phyloP scores from a whole-genome alignment of 192 early-diverging fungal species.

The Mortierella hygrophila region DNA sequence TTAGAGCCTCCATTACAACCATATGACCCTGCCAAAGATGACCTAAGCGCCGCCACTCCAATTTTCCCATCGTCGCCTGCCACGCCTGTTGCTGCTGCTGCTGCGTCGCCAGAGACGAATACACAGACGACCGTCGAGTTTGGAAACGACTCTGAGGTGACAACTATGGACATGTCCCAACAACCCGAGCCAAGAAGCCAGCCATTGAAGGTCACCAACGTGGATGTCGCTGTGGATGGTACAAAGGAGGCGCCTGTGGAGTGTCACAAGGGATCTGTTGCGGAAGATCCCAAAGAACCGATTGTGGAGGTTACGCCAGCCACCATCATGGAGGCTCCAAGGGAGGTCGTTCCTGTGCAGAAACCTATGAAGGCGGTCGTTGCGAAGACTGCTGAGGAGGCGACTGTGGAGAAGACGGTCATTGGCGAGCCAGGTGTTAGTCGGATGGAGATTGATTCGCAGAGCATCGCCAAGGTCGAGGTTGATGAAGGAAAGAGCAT shows the following conservation, averaged over 20 bases:
- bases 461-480: not conserved
- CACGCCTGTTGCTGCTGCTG: not conserved
- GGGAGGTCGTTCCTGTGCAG: not conserved
- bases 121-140: not conserved
- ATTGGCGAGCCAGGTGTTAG: not conserved
- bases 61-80: not conserved
- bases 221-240: not conserved
- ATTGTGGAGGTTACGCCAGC: too few relatives aligned
- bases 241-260: not conserved
- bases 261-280: not conserved
- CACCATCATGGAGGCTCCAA: not conserved
- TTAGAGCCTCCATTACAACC: slow-evolving; percentile 5
- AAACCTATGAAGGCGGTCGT: not conserved
- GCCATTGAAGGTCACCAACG: not conserved
- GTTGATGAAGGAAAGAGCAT: not conserved
- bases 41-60: not conserved
- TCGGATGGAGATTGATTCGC: not conserved
- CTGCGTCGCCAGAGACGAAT: not conserved
- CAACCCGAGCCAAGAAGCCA: not conserved
- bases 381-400: too few relatives aligned
- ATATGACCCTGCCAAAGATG: slow-evolving; percentile 12
- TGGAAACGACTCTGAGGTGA: not conserved
- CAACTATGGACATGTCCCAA: not conserved
- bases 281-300: not conserved
- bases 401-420: not conserved